Evolutionary conservation across 2,329 filamentous ascomycete genomes (phyloP).

Genomic region (Arthroderma sp.): DNA sequence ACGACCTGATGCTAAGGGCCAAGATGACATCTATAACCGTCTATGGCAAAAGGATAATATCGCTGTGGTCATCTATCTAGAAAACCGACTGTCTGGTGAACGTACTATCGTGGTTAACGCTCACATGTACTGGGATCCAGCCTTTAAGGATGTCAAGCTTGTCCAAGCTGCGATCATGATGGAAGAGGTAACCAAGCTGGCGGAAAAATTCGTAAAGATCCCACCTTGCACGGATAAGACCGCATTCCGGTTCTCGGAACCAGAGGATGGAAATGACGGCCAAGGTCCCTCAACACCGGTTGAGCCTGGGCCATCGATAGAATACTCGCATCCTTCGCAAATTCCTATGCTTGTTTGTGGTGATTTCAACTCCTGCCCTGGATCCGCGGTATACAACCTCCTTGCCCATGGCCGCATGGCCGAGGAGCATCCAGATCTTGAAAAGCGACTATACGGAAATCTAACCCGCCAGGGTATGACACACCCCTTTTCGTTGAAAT

Average conservation of each 20-base stretch:
- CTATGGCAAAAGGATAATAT: conserved; percentile 99
- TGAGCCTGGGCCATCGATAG: conserved; percentile 64
- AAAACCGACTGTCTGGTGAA: conserved; percentile 80
- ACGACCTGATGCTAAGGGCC: conserved; percentile 89
- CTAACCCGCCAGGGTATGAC: conserved; percentile 86
- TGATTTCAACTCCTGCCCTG: conserved; percentile 84
- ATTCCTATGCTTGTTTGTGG: conserved; percentile 87
- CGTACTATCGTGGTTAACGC: conserved; percentile 87
- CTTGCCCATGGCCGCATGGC: conserved; percentile 67
- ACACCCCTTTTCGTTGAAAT: conserved; percentile 87
- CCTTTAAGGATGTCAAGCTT: conserved; percentile 83
- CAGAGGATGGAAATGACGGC: conserved; percentile 26
- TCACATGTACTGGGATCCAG: conserved; percentile 90
- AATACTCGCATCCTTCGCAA: conserved; percentile 73
- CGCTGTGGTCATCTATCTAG: conserved; percentile 79
- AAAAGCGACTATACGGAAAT: conserved; percentile 73
- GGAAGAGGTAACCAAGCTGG: conserved; percentile 76
- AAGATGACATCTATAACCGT: conserved; percentile 95
- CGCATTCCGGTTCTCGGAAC: conserved; percentile 38
- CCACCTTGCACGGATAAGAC: conserved; percentile 70
- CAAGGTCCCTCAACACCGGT: conserved; percentile 34
- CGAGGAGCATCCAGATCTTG: conserved; percentile 67
- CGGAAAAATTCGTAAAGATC: conserved; percentile 70
- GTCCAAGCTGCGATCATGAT: conserved; percentile 92
- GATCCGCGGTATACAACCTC: conserved; percentile 84